phyloP scores from a whole-genome alignment of 805 yeast species.

The Phaffomyces opuntiae region DNA sequence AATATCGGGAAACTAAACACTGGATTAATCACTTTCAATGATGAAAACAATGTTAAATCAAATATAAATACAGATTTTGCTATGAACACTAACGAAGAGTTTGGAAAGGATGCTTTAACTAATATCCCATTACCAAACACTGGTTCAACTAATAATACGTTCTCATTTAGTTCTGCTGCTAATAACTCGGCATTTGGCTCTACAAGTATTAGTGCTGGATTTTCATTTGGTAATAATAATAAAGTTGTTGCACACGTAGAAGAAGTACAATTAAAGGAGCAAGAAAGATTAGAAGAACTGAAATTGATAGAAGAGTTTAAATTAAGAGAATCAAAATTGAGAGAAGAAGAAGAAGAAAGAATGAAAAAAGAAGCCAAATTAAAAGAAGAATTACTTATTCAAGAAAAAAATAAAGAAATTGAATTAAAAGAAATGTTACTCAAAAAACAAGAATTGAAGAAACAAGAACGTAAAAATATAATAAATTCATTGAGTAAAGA shows the following conservation, averaged over 20 bases:
- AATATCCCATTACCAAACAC: no score
- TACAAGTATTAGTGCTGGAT: not conserved
- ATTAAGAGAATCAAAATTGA: conserved; percentile 6
- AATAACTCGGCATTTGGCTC: not conserved
- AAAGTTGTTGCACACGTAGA: not conserved
- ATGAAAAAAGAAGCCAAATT: not conserved
- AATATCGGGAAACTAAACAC: conserved; percentile 11
- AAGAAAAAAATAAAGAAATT: conserved; percentile 7
- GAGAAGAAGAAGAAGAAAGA: no score
- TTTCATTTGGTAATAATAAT: not conserved
- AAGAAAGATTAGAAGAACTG: conserved; percentile 1
- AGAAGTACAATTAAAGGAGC: not conserved
- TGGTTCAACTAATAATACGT: not conserved
- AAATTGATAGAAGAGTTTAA: conserved; percentile 8
- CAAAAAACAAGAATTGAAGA: conserved; percentile 14
- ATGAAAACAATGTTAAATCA: not conserved
- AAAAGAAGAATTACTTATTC: not conserved
- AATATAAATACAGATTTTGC: not conserved
- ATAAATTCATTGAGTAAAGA: conserved; percentile 8
- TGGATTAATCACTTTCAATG: not conserved
- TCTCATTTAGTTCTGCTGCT: not conserved
- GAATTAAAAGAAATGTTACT: conserved; percentile 11
- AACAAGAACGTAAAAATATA: conserved; percentile 4
- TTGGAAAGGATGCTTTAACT: no score
- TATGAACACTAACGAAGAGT: not conserved